A percentile compares a stretch with the other conserved stretches of the same genome.
Evolutionary conservation across 495 filamentous ascomycete genomes (phyloP).

Genomic region (Bacidia rubella): DNA sequence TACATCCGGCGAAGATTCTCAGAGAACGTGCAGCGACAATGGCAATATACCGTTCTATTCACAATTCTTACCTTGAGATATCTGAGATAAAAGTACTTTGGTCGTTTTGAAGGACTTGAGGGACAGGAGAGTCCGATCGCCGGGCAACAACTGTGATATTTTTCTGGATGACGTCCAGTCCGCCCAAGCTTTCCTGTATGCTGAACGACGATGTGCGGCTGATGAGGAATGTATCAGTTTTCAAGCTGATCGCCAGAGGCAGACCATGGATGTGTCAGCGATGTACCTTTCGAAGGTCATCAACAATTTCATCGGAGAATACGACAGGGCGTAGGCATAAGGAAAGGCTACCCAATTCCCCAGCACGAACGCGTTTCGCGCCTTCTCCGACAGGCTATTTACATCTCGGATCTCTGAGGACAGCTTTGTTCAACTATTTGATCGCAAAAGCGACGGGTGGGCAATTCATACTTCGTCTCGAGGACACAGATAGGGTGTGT

Average conservation of each 20-base stretch:
- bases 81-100: too few species aligned
- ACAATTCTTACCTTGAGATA: too few species aligned
- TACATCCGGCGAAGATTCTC: too few species aligned
- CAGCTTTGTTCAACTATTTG: slow-evolving; percentile 85
- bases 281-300: slow-evolving; percentile 23
- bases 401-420: slow-evolving; percentile 81
- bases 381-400: slow-evolving; percentile 90
- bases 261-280: slow-evolving; percentile 27
- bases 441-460: slow-evolving; percentile 77
- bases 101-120: too few species aligned
- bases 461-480: slow-evolving; percentile 83
- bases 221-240: too few species aligned
- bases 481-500: slow-evolving; percentile 87
- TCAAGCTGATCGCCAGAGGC: not conserved
- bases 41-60: too few species aligned
- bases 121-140: too few species aligned
- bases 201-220: not conserved
- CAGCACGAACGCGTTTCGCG: slow-evolving; percentile 85
- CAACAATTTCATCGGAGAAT: slow-evolving; percentile 20
- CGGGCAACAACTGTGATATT: not conserved
- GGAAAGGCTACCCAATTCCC: slow-evolving; percentile 38
- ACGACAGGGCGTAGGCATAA: slow-evolving; percentile 21
- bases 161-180: not conserved
- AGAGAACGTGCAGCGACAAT: too few species aligned
- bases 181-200: not conserved